Conservation (phyloP, 176 grass and related monocot species). For the Avena sativa region DNA sequence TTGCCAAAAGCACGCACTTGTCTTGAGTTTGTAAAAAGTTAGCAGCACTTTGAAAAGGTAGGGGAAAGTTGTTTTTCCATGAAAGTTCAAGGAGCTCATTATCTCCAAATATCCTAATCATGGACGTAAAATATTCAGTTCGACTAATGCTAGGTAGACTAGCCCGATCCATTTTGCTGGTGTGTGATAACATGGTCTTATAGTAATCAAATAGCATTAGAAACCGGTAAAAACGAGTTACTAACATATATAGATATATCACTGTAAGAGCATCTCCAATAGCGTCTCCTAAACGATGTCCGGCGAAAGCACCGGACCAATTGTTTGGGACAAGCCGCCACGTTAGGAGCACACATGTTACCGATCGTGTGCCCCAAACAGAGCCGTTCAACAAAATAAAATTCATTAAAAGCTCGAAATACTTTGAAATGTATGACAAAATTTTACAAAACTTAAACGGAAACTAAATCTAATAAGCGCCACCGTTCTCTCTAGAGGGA, state of each 20-base stretch:
- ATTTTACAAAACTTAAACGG: too few species aligned
- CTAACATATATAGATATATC: neutral
- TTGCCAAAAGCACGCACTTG: conserved; percentile 46
- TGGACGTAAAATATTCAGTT: conserved; percentile 31
- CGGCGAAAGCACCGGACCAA: too few species aligned
- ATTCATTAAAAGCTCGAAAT: too few species aligned
- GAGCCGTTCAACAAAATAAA: too few species aligned
- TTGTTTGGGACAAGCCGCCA: too few species aligned
- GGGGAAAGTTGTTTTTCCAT: conserved; percentile 35
- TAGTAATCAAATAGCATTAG: neutral
- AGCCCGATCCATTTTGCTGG: neutral
- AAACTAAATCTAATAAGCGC: too few species aligned
- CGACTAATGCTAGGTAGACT: conserved; percentile 12
- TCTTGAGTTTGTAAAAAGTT: conserved; percentile 56
- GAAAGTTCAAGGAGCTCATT: conserved; percentile 47
- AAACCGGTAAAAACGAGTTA: neutral
- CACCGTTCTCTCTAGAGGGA: too few species aligned
- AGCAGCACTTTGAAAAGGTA: conserved; percentile 59
- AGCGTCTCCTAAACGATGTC: too few species aligned
- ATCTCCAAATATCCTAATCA: conserved; percentile 46
- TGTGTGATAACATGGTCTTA: neutral
- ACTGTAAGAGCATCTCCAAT: too few species aligned
- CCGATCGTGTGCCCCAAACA: too few species aligned
- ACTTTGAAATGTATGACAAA: too few species aligned
- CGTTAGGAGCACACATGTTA: too few species aligned